Conservation (phyloP, 2,329 filamentous ascomycete species). For the Penicillium sumatraense region DNA sequence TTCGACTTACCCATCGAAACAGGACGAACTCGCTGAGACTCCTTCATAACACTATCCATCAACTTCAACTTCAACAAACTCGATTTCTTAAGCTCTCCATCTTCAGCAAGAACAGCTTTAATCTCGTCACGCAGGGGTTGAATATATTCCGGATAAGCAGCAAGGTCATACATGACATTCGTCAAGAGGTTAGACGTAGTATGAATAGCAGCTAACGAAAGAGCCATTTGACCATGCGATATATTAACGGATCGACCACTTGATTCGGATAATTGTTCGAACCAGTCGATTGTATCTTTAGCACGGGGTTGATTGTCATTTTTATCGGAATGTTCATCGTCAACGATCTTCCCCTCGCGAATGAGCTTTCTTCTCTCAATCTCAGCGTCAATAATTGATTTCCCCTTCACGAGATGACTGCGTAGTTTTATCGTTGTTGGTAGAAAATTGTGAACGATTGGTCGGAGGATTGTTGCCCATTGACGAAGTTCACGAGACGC, state of each 20-base stretch:
- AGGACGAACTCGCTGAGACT: slow-evolving; percentile 36
- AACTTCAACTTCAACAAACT: slow-evolving; percentile 39
- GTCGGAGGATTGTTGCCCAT: slow-evolving; percentile 47
- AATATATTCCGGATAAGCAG: slow-evolving; percentile 56
- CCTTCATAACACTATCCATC: slow-evolving; percentile 43
- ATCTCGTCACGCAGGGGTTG: slow-evolving; percentile 59
- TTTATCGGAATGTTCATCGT: no score
- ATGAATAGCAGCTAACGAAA: slow-evolving; percentile 39
- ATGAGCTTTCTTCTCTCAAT: slow-evolving; percentile 28
- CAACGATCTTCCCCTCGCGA: slow-evolving; percentile 21
- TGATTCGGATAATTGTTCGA: slow-evolving; percentile 20
- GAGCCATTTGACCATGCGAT: slow-evolving; percentile 27
- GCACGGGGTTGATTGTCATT: slow-evolving; percentile 18
- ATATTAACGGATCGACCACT: slow-evolving; percentile 18
- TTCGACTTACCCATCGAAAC: slow-evolving; percentile 29
- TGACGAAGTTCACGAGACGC: slow-evolving; percentile 46
- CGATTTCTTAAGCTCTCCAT: slow-evolving; percentile 42
- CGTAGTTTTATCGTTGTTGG: slow-evolving; percentile 48
- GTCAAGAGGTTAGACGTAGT: slow-evolving; percentile 43
- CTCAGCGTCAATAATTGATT: slow-evolving; percentile 37
- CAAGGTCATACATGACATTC: slow-evolving; percentile 59
- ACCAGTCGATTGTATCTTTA: slow-evolving; percentile 36
- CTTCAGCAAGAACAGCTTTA: slow-evolving; percentile 45
- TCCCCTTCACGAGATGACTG: slow-evolving; percentile 42
- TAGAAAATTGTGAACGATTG: slow-evolving; percentile 51